A percentile compares a stretch with the other conserved stretches of the same genome.
Evolutionary conservation across 371 early-diverging fungal genomes (phyloP).

Genomic region (Haplosporangium sp.): DNA sequence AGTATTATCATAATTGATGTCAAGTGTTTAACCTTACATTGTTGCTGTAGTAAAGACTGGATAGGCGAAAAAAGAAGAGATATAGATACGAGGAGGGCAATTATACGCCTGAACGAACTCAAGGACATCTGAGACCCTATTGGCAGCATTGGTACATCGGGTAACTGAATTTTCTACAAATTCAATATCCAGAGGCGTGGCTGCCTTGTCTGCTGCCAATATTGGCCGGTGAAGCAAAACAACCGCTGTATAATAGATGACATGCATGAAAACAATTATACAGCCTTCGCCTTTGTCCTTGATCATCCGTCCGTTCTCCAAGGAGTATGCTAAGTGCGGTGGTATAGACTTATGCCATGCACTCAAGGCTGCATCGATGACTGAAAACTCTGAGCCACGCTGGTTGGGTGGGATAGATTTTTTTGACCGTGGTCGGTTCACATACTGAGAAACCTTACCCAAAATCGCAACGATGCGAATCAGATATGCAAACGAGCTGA

Average conservation of each 20-base stretch:
- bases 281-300: slow-evolving; percentile 47
- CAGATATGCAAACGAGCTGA: slow-evolving; percentile 57
- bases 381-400: slow-evolving; percentile 60
- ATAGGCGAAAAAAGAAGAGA: slow-evolving; percentile 65
- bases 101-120: slow-evolving; percentile 51
- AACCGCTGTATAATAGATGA: slow-evolving; percentile 62
- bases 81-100: slow-evolving; percentile 48
- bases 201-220: slow-evolving; percentile 54
- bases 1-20: too few relatives aligned
- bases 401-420: slow-evolving; percentile 54
- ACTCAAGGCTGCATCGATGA: slow-evolving; percentile 58
- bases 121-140: slow-evolving; percentile 62
- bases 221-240: slow-evolving; percentile 64
- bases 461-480: slow-evolving; percentile 56
- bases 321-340: slow-evolving; percentile 55
- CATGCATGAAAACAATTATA: slow-evolving; percentile 56
- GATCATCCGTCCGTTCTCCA: slow-evolving; percentile 54
- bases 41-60: slow-evolving; percentile 69
- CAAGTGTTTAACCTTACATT: slow-evolving; percentile 36
- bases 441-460: slow-evolving; percentile 64
- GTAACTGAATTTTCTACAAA: slow-evolving; percentile 59
- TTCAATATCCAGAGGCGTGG: slow-evolving; percentile 48
- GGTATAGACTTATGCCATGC: slow-evolving; percentile 64
- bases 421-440: slow-evolving; percentile 62
- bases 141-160: slow-evolving; percentile 63